Percentiles rank a stretch among this genome's conserved stretches.
Conservation (phyloP, 2,329 filamentous ascomycete species). For the Sporothrix euskadiensis region DNA sequence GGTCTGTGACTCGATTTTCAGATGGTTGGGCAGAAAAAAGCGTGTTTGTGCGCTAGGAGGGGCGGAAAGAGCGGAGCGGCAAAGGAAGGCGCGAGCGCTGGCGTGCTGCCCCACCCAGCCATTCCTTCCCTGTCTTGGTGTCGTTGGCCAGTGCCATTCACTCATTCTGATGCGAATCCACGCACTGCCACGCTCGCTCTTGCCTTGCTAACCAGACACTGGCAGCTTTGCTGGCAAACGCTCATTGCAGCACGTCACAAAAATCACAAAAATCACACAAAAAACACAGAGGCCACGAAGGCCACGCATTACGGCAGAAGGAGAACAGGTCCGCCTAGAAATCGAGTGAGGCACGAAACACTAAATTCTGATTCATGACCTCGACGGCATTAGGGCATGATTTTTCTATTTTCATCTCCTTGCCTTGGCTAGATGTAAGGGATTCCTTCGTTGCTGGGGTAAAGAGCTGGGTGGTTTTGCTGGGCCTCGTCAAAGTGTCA, state of each 20-base stretch:
- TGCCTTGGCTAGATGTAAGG: neutral
- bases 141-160: constrained; percentile 5
- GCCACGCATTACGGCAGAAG: neutral
- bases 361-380: neutral
- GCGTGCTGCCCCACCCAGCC: constrained; percentile 21
- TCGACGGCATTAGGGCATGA: neutral
- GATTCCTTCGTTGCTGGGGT: neutral
- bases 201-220: constrained; percentile 27
- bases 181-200: constrained; percentile 16
- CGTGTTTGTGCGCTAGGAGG: neutral
- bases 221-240: constrained; percentile 25
- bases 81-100: constrained; percentile 22
- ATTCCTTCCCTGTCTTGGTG: constrained; percentile 19
- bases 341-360: neutral
- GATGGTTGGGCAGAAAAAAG: constrained; percentile 15
- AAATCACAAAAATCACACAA: neutral
- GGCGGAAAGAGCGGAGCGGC: constrained; percentile 29
- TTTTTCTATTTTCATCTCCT: neutral
- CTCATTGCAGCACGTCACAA: constrained; percentile 21
- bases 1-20: constrained; percentile 23
- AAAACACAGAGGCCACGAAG: neutral
- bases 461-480: neutral
- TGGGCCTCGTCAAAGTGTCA: neutral
- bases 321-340: neutral
- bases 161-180: constrained; percentile 12